phyloP scores from a whole-genome alignment of 306 rosid genomes.

The Rubus idaeus region DNA sequence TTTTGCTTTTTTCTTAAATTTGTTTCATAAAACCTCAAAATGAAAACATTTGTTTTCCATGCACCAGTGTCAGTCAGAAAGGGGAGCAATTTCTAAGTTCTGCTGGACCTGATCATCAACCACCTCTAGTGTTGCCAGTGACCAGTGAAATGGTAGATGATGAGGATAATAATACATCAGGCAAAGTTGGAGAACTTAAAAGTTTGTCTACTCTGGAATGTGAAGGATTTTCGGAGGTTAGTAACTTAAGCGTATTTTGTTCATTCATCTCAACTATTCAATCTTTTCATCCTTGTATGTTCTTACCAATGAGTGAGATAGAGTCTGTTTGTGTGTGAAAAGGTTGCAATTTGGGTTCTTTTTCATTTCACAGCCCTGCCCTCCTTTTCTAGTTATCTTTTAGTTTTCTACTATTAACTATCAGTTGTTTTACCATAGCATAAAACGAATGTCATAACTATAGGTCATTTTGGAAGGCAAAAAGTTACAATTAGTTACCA shows the following conservation, averaged over 20 bases:
- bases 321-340: neutral
- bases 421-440: neutral
- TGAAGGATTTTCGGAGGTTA: conserved; percentile 76
- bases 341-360: neutral
- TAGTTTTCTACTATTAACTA: neutral
- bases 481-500: neutral
- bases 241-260: conserved; percentile 24
- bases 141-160: conserved; percentile 72
- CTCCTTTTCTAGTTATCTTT: neutral
- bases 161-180: conserved; percentile 34
- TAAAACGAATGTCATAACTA: neutral
- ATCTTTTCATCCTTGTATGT: neutral
- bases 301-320: neutral
- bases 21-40: conserved; percentile 8
- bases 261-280: conserved; percentile 8
- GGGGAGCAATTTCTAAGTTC: conserved; percentile 66
- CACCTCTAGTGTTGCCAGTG: conserved; percentile 63
- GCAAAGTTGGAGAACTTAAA: conserved; percentile 50
- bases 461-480: neutral
- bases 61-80: conserved; percentile 61
- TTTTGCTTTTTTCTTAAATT: conserved; percentile 4
- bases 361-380: neutral
- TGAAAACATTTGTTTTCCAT: conserved; percentile 27
- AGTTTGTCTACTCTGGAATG: conserved; percentile 43
- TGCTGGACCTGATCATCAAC: conserved; percentile 74